Percentiles rank a stretch among this genome's conserved stretches.
Evolutionary conservation across 1,284 basidiomycete genomes (phyloP).

Genomic region (Hemileia vastatrix): DNA sequence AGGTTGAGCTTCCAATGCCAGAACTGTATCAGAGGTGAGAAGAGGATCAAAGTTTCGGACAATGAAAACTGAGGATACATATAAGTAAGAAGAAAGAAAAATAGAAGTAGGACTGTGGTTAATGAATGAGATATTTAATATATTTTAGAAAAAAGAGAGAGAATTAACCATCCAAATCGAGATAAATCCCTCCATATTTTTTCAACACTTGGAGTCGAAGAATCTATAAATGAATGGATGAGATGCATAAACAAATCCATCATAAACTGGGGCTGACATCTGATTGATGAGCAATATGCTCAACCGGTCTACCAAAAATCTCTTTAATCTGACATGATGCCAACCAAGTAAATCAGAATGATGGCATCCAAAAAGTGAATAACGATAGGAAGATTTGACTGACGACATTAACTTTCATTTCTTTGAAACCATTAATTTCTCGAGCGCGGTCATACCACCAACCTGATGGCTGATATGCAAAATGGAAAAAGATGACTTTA

Average conservation of each 20-base stretch:
- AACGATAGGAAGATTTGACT: constrained; percentile 27
- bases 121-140: constrained; percentile 17
- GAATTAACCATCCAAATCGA: constrained; percentile 47
- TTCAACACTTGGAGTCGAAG: constrained; percentile 26
- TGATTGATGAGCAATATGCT: constrained; percentile 46
- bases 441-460: constrained; percentile 42
- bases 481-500: constrained; percentile 44
- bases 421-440: constrained; percentile 36
- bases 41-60: constrained; percentile 33
- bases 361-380: neutral
- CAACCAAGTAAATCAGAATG: neutral
- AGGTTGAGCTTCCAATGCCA: constrained; percentile 47
- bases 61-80: constrained; percentile 37
- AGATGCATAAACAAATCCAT: neutral
- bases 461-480: constrained; percentile 33
- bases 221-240: neutral
- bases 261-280: constrained; percentile 39
- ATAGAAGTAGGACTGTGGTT: neutral
- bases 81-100: constrained; percentile 29
- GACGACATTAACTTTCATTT: constrained; percentile 25
- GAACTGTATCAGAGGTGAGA: constrained; percentile 42
- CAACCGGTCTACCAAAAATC: constrained; percentile 34
- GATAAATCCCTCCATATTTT: constrained; percentile 49
- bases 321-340: constrained; percentile 26
- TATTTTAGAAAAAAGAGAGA: constrained; percentile 21